Evolutionary conservation across 345 rosid genomes (phyloP), one percentile per base, ranked within the genome.

Genomic region (Gossypium anomalum): DNA sequence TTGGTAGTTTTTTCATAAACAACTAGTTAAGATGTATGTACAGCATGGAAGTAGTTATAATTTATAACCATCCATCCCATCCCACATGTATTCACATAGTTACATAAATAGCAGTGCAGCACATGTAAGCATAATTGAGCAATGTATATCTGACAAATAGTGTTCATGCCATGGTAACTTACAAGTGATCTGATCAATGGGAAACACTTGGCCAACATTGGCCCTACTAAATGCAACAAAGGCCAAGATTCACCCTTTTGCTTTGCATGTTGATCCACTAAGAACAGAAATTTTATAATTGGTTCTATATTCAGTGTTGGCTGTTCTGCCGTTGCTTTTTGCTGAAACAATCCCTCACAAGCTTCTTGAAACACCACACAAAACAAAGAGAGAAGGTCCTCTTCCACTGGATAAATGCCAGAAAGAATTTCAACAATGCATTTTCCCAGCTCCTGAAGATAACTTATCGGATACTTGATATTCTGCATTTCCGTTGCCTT

Each of bases 401-500:
- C 79, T 53, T 91, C 92, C 67, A 88, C 51, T 34, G 48, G 71
- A 81, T 80, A 80, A 68, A 89, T 61, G 38, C 85, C 88, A 15
- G 93, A 86, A 76, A 94, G 90, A 82, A 91, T 88, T 80, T 86
- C 97, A 61, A 89, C 9, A 64, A 93, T 89, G 82, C 97, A 93
- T 80, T 85, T 89, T 73, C 99, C 99, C 80, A 91, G 82, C 75
- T 89, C 98, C 76, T 86, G 81, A 72, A 79, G 72, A 82, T 85
- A 89, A 75, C 80, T 79, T 60, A 48, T 16, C 9, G 89, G 81
- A 77, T 72, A 68, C 74, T 77, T 82, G 66, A 72, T 59, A 77
- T 81, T 78, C 72, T 65, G 65, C 22, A 79, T 78, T 69, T 79
- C 92, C 38, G 70, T 71, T 43, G 77, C 63, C 80, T 85, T 87